Conservation (phyloP, 192 early-diverging fungal species). For the Umbelopsis sp. region DNA sequence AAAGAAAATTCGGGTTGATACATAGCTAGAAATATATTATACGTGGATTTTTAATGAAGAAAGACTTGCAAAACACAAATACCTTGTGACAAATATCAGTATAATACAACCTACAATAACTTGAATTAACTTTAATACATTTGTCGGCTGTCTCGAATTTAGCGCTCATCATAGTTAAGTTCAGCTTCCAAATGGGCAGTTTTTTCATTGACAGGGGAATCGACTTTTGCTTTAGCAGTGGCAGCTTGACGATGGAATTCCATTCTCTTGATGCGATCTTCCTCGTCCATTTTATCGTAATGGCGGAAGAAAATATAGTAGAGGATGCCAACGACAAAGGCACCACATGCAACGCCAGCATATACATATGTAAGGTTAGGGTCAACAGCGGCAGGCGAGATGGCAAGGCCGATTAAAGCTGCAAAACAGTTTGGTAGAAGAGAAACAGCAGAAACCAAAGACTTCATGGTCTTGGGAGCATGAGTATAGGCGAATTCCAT, state of each 20-base stretch:
- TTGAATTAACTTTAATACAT: too few species aligned
- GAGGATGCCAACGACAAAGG: conserved; percentile 39
- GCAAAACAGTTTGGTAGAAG: conserved; percentile 60
- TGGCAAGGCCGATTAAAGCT: conserved; percentile 58
- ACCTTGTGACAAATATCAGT: background rate
- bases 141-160: too few species aligned
- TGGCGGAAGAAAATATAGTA: conserved; percentile 57
- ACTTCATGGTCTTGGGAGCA: conserved; percentile 64
- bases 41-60: too few species aligned
- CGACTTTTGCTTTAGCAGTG: background rate
- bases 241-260: background rate
- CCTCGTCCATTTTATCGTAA: conserved; percentile 52
- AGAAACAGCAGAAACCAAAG: conserved; percentile 61
- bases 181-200: conserved; percentile 6
- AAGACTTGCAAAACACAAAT: too few species aligned
- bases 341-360: conserved; percentile 46
- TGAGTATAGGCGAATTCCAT: conserved; percentile 67
- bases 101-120: background rate
- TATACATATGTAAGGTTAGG: conserved; percentile 60
- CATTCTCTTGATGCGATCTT: conserved; percentile 22
- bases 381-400: conserved; percentile 52
- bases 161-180: conserved; percentile 1
- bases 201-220: background rate
- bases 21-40: too few species aligned
- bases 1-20: too few species aligned